Conservation (phyloP, 345 rosid species). For the Lepidium didymum region DNA sequence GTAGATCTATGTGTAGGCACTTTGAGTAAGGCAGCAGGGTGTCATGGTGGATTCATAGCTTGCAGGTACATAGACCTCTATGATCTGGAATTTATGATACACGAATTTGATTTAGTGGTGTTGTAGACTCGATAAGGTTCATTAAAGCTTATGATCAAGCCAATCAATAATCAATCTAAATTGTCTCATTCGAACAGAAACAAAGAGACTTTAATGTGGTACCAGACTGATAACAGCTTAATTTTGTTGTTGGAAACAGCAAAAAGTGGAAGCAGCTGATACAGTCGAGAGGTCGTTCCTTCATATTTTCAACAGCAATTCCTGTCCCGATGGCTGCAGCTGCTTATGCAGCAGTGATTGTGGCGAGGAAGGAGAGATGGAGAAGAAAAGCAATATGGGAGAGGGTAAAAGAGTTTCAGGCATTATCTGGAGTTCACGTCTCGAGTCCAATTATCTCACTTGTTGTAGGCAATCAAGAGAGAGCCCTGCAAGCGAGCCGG, state of each 20-base stretch:
- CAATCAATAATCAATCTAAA: neutral
- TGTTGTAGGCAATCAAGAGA: conserved; percentile 79
- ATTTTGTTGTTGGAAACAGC: conserved; percentile 34
- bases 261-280: conserved; percentile 88
- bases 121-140: neutral
- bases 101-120: neutral
- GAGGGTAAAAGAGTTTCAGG: conserved; percentile 59
- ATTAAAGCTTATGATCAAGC: neutral
- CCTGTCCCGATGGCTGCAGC: conserved; percentile 86
- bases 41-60: conserved; percentile 94
- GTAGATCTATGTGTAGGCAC: conserved; percentile 89
- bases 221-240: neutral
- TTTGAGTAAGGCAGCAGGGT: conserved; percentile 95
- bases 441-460: conserved; percentile 81
- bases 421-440: conserved; percentile 64
- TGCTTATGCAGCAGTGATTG: conserved; percentile 79
- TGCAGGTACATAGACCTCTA: conserved; percentile 56
- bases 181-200: neutral
- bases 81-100: neutral
- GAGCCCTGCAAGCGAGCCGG: conserved; percentile 83
- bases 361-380: conserved; percentile 80
- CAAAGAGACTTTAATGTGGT: neutral
- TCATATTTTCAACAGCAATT: conserved; percentile 80
- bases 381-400: conserved; percentile 84
- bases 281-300: conserved; percentile 83